Conservation (phyloP, 2,329 filamentous ascomycete species). For the Colletotrichum plurivorum region DNA sequence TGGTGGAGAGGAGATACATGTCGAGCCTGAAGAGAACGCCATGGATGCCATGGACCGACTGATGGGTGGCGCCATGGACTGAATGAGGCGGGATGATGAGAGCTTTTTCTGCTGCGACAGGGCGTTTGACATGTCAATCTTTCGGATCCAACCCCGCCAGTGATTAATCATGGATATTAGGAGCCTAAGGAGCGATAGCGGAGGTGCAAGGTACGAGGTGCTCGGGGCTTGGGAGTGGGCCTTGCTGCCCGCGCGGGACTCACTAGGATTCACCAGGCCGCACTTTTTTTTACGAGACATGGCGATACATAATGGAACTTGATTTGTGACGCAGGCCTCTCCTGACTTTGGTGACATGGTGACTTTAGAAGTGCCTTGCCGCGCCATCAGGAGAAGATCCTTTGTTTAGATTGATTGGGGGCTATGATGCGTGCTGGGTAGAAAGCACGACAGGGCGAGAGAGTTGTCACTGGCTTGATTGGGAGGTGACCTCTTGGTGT, state of each 20-base stretch:
- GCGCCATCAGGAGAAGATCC: conserved; percentile 8
- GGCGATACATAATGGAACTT: conserved; percentile 10
- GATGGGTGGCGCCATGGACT: conserved; percentile 30
- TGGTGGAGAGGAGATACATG: conserved; percentile 34
- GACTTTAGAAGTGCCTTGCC: conserved; percentile 3
- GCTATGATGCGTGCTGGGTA: not conserved
- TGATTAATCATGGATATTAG: conserved; percentile 19
- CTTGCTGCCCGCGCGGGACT: conserved; percentile 1
- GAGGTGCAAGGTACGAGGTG: conserved; percentile 6
- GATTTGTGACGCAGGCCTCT: conserved; percentile 15
- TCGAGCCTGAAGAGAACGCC: conserved; percentile 32
- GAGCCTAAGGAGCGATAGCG: conserved; percentile 17
- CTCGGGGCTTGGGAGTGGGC: conserved; percentile 3
- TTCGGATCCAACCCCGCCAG: not conserved
- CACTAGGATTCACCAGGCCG: conserved; percentile 4
- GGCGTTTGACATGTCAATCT: conserved; percentile 37
- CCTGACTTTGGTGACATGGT: conserved; percentile 18
- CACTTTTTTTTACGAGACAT: conserved; percentile 21
- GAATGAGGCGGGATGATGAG: conserved; percentile 18
- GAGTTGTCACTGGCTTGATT: not conserved
- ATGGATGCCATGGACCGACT: conserved; percentile 35
- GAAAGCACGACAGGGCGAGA: not conserved
- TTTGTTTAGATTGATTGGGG: conserved; percentile 2
- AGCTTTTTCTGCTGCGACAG: conserved; percentile 36
- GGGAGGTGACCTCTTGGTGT: conserved; percentile 5